Base-by-base conservation (phyloP, 1,139 yeast species). In the Debaryomyces nepalensis region DNA sequence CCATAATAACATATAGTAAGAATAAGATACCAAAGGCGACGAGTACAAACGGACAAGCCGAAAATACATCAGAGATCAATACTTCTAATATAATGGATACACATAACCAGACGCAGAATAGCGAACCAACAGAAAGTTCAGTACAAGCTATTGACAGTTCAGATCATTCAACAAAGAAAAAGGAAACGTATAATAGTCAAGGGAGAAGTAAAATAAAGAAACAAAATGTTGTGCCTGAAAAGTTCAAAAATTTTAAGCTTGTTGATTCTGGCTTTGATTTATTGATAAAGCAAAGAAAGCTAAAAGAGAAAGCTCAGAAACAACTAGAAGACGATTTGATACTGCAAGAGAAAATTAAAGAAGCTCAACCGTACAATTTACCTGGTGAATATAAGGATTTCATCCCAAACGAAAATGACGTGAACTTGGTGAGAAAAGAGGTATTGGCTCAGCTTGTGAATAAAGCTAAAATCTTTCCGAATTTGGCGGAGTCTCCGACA, bases 381-480 rank as follows among this genome's bases (percentile, higher is more conserved):
- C 27, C 32, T 5, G 20, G 16, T 16, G 31, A 30, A 12, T 31
- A 14, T 16, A 21, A 22, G 14, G 29, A 39, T 26, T 38, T 33
- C 19, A 32, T 36, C 11, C 24, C 40, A 2, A 35, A 40, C 15
- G 42, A 22, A 9, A 22, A 41, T 5, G 63, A 63, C 45, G 35
- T 61, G 8, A 19, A 24, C 4, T 37, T 19, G 1, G 45, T 64
- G 6, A 55, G 52, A 42, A 36, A 41, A 4, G 53, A 47, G 39
- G 53, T 61, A 4, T 39, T 56, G 20, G 37, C 55, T 1, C 69
- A 65, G 40, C 45, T 62, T 10, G 49, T 47, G 18, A 64, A 62
- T 4, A 44, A 42, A 11, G n/a, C 37, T 4, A 41, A 41, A 24
- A 52, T 56, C 38, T 52, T 64, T 33, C 50, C 46, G 5, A 51